Evolutionary conservation across 192 early-diverging fungal genomes (phyloP).

Genomic region (Coemansia sp.): DNA sequence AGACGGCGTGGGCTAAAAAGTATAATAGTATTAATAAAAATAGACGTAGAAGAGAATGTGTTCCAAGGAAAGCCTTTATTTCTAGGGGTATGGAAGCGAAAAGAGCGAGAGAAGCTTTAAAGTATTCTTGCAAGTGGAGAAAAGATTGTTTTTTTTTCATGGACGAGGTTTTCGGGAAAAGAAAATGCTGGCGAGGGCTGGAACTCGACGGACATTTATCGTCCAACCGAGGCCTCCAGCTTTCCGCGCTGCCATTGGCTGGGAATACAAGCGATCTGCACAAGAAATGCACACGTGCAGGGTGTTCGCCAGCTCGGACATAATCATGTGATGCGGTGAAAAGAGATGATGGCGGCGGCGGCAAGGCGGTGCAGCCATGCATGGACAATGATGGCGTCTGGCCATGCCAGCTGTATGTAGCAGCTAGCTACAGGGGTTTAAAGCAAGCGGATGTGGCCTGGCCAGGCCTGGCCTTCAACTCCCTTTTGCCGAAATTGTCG

Average conservation of each 20-base stretch:
- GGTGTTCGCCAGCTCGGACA: slow-evolving; percentile 1
- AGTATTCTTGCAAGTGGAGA: neutral
- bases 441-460: too few relatives aligned
- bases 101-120: too few relatives aligned
- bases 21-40: too few relatives aligned
- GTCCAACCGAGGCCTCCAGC: slow-evolving; percentile 38
- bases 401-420: too few relatives aligned
- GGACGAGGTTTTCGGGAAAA: neutral
- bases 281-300: slow-evolving; percentile 28
- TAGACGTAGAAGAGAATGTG: too few relatives aligned
- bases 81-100: too few relatives aligned
- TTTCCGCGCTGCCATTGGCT: slow-evolving; percentile 28
- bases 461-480: too few relatives aligned
- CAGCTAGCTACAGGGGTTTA: too few relatives aligned
- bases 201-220: slow-evolving; percentile 30
- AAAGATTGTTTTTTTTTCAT: neutral
- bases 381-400: neutral
- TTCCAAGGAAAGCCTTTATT: too few relatives aligned
- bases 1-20: neutral
- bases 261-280: slow-evolving; percentile 31
- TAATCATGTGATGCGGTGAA: neutral
- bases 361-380: neutral
- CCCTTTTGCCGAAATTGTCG: too few relatives aligned
- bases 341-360: neutral
- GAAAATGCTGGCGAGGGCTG: slow-evolving; percentile 8